Evolutionary conservation across 345 rosid species (phyloP).

Genomic region (Mercurialis annua): DNA sequence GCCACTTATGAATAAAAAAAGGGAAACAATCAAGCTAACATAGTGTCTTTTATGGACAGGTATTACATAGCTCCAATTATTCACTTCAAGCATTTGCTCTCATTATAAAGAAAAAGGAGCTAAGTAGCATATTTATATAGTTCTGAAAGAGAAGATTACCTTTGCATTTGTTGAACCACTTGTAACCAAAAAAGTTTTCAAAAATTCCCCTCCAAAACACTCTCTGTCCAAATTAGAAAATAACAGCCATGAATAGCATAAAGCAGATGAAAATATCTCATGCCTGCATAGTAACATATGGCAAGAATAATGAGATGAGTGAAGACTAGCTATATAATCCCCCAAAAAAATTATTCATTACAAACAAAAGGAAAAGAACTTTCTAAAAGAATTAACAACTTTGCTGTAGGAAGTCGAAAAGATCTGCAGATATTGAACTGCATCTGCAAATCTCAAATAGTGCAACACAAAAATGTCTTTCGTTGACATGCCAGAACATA

Average conservation of each 20-base stretch:
- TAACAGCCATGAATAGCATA: not conserved
- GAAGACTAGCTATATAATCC: not conserved
- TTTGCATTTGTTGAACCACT: constrained; percentile 87
- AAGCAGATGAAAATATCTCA: not conserved
- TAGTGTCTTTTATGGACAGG: not conserved
- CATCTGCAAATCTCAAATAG: constrained; percentile 37
- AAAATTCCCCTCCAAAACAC: constrained; percentile 90
- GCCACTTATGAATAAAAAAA: not conserved
- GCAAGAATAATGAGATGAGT: not conserved
- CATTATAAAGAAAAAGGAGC: not conserved
- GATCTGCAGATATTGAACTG: constrained; percentile 68
- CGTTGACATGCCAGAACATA: not conserved
- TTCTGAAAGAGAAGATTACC: constrained; percentile 34
- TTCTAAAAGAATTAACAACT: constrained; percentile 25
- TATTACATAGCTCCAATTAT: not conserved
- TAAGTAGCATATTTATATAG: constrained; percentile 9
- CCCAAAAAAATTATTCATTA: not conserved
- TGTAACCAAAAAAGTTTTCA: constrained; percentile 85
- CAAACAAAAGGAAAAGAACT: not conserved
- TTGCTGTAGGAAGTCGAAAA: constrained; percentile 73
- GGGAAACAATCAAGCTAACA: not conserved
- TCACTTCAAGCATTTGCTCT: not conserved
- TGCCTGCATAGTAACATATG: not conserved
- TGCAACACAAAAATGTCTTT: not conserved
- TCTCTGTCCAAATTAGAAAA: constrained; percentile 41